A percentile compares a stretch with the other conserved stretches of the same genome.
These are phyloP conservation scores for Kazachstania martiniae DNA, from an alignment of 805 yeast species.

Conservation along the genomic window DNA sequence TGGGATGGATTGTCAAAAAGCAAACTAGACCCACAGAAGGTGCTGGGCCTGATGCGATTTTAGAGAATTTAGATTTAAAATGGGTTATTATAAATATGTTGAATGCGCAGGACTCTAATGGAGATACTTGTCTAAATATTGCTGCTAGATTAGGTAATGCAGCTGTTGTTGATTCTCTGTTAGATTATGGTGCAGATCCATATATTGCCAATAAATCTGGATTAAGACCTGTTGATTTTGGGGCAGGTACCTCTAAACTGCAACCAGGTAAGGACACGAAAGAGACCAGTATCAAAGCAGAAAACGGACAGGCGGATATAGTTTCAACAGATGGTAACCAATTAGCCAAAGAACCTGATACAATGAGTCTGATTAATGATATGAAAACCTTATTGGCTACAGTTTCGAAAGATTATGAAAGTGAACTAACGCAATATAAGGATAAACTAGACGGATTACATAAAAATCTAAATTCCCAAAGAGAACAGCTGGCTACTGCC, in stretches of 20 bases:
- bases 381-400: conserved; percentile 40
- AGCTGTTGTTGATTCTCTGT: conserved; percentile 64
- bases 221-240: conserved; percentile 77
- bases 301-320: neutral
- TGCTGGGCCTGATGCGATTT: conserved; percentile 31
- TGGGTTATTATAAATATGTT: conserved; percentile 59
- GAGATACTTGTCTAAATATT: conserved; percentile 89
- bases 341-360: conserved; percentile 12
- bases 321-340: neutral
- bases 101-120: conserved; percentile 84
- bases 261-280: conserved; percentile 1
- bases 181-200: conserved; percentile 84
- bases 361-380: conserved; percentile 30
- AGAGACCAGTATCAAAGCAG: neutral
- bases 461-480: conserved; percentile 24
- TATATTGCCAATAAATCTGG: conserved; percentile 75
- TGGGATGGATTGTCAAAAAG: conserved; percentile 64
- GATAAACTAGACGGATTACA: conserved; percentile 42
- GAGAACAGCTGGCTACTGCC: conserved; percentile 16
- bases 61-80: conserved; percentile 39
- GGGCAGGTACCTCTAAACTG: conserved; percentile 31
- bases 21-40: conserved; percentile 12
- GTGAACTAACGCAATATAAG: conserved; percentile 45
- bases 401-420: conserved; percentile 48
- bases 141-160: conserved; percentile 83